Base-by-base conservation (phyloP, 352 stramenopile species). In the Thraustochytrium striatum region DNA sequence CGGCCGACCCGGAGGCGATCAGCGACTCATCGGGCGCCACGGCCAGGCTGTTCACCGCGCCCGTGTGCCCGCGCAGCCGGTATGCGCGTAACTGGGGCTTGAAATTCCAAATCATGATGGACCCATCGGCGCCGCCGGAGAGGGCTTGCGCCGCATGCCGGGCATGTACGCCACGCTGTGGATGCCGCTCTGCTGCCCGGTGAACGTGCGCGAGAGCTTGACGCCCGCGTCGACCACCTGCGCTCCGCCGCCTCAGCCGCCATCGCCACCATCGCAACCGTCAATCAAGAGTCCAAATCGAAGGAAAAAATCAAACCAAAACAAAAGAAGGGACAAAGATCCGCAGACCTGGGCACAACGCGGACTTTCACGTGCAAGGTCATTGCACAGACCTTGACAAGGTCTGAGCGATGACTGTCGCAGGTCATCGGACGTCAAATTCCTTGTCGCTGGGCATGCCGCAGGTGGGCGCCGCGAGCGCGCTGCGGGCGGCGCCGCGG, bases 41-140 rank as follows among this genome's bases (percentile, higher is more conserved):
- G 52, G 70, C 72, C 28, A 86, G 72, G 57, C 85, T 53, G 35
- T 83, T 61, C n/a, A 96, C 91, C 0, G 90, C 53, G 28, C 81
- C 85, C 44, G 87, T 86, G 79, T 94, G 91, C 0, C 89, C 91
- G 35, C 87, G 81, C 69, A 89, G 94, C 41, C 88, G 87, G 83
- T 91, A 95, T 58, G 91, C 88, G 35, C 88, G 87, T 57, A 91
- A 57, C 78, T 94, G 87, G 52, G 88, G 89, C 28, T 86, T 86
- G 82, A 96, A 96, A 84, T 94, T 94, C 92, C 92, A 97, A 33
- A 97, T 61, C 88, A 96, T 95, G 39, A 97, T 88, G 33, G 82
- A 84, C 47, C 88, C 86, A 69, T 96, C 91, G 38, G 87, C 69
- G 28, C 87, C 89, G 1, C 84, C 85, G 1, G 90, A 95, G 33